Evolutionary conservation across 169 alveolate species (phyloP).

Genomic region (Cryptosporidium tyzzeri): DNA sequence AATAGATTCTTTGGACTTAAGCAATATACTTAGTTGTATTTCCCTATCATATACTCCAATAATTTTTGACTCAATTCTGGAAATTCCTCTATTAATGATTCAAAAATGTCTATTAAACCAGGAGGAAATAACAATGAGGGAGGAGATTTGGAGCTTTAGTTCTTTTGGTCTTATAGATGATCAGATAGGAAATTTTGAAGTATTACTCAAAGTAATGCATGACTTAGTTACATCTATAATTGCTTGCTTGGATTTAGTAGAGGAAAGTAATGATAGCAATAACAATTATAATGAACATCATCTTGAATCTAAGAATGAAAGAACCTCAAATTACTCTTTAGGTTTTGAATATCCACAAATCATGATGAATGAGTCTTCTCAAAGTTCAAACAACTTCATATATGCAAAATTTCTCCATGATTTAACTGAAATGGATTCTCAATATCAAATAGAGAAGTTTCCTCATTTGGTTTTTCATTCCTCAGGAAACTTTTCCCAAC

Average conservation of each 20-base stretch:
- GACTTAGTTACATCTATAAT: conserved; percentile 28
- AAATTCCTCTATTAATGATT: conserved; percentile 24
- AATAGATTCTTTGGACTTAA: conserved; percentile 9
- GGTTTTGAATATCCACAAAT: neutral
- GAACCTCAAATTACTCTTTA: neutral
- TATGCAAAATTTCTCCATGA: conserved; percentile 7
- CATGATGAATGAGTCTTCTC: neutral
- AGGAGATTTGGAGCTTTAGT: conserved; percentile 46
- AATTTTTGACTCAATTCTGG: conserved; percentile 24
- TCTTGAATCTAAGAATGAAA: neutral
- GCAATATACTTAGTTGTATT: conserved; percentile 1
- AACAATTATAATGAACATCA: too few relatives aligned
- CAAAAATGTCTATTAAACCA: conserved; percentile 49
- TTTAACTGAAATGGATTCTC: conserved; percentile 25
- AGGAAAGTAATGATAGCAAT: neutral
- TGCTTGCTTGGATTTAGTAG: neutral
- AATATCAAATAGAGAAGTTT: conserved; percentile 11
- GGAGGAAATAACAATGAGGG: conserved; percentile 7
- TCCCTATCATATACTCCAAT: conserved; percentile 59
- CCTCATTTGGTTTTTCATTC: conserved; percentile 43
- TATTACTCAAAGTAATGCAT: conserved; percentile 7
- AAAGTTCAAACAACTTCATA: neutral
- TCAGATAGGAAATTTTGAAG: neutral
- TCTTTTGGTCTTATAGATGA: conserved; percentile 27
- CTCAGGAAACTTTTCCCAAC: conserved; percentile 5